Evolutionary conservation across 1,284 basidiomycete genomes (phyloP), one percentile per base, ranked within the genome.

Genomic region (Rhodofomes roseus): DNA sequence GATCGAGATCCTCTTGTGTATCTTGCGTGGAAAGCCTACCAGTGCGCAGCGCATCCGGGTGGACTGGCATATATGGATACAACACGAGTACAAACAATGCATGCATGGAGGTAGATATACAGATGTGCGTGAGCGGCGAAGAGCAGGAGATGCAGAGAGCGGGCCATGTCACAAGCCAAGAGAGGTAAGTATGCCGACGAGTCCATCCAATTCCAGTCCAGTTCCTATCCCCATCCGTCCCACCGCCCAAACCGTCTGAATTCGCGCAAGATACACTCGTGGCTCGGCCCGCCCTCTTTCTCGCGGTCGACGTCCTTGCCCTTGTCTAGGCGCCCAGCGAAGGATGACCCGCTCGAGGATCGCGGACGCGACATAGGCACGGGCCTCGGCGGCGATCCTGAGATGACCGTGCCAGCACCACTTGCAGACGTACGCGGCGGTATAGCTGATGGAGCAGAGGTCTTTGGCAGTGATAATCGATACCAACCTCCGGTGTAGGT

Each of bases 401-500:
- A 70, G 20, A 66, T 34, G n/a, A 65, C 55, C 43, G 69, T 54
- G 41, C 63, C 50, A 1, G 40, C 9, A n/a, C 56, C 6, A 9
- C 56, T 48, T n/a, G 59, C 34, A 46, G 62, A 44, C 61, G 54
- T 58, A 39, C 60, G 57, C 22, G 69, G 55, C 20, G 72, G 60
- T 25, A 63, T 51, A 16, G 72, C 61, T 6, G 73, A 50, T 0
- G 69, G 56, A 11, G 64, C 59, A 12, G 74, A 65, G 27, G 77
- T 72, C 7, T 73, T 74, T 20, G 93, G 92, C 31, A 96, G 75
- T 14, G 87, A 83, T 9, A 96, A 79, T 6, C 94, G 84, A 75
- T 96, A 96, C 94, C 94, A 96, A n/a, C 94, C 92, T 12, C 94
- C 94, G 1, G 88, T 85, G 70, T 88, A 95, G 0, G 93, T 96